phyloP scores from a whole-genome alignment of 371 early-diverging fungal species.

The Dichotomocladium elegans region DNA sequence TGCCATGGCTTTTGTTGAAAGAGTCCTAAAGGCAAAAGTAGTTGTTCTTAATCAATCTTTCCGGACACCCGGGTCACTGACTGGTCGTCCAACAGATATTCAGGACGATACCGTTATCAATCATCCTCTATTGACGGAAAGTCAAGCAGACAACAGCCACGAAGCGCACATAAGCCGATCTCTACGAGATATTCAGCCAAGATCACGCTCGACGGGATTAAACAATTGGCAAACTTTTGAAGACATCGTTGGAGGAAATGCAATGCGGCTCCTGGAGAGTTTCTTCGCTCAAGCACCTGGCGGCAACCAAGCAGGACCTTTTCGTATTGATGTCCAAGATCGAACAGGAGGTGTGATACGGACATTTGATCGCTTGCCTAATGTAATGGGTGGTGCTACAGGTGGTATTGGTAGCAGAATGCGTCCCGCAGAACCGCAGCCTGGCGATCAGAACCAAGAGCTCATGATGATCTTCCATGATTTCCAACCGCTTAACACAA shows the following conservation, averaged over 20 bases:
- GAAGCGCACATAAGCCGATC: conserved; percentile 1
- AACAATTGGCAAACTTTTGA: conserved; percentile 65
- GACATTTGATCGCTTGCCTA: conserved; percentile 32
- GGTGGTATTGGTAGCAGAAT: not conserved
- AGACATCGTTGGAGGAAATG: conserved; percentile 66
- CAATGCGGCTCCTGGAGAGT: conserved; percentile 64
- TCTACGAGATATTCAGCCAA: not conserved
- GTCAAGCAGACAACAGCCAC: conserved; percentile 15
- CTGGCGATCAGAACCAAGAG: conserved; percentile 27
- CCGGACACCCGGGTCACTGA: conserved; percentile 10
- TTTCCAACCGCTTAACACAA: conserved; percentile 69
- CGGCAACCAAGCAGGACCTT: conserved; percentile 23
- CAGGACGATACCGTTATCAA: conserved; percentile 57
- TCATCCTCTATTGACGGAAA: conserved; percentile 68
- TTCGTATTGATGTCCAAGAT: conserved; percentile 52
- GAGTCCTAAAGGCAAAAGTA: too few relatives aligned
- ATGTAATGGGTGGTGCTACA: not conserved
- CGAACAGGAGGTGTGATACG: conserved; percentile 38
- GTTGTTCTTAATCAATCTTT: too few relatives aligned
- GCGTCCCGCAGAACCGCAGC: conserved; percentile 1
- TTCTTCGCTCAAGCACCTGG: conserved; percentile 52
- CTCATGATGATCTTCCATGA: conserved; percentile 58
- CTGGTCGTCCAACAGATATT: conserved; percentile 10
- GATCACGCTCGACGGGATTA: conserved; percentile 17
- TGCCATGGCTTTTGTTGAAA: too few relatives aligned